These are phyloP conservation scores for Cudoniella acicularis DNA, from an alignment of 495 filamentous ascomycete genomes.

Conservation along the genomic window DNA sequence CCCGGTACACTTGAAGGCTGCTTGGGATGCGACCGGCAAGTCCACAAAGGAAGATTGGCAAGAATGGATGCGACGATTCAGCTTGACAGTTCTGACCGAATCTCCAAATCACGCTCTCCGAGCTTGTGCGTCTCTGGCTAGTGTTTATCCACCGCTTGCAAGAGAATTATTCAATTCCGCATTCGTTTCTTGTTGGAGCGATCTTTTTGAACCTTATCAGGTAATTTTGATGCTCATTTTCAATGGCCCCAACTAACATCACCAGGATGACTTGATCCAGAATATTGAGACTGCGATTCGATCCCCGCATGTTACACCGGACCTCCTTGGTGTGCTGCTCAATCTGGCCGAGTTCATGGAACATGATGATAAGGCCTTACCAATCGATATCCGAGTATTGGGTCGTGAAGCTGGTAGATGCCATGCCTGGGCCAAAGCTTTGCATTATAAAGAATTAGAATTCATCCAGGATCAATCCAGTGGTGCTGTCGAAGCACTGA, in stretches of 20 bases:
- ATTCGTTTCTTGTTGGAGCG: constrained; percentile 98
- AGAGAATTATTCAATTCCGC: constrained; percentile 95
- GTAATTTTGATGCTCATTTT: constrained; percentile 16
- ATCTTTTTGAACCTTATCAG: constrained; percentile 86
- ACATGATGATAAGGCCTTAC: constrained; percentile 95
- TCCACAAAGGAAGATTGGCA: constrained; percentile 98
- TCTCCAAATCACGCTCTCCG: constrained; percentile 91
- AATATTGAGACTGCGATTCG: constrained; percentile 94
- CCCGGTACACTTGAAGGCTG: constrained; percentile 92
- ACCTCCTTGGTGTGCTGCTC: constrained; percentile 88
- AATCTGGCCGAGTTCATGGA: constrained; percentile 99
- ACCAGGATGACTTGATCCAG: constrained; percentile 77
- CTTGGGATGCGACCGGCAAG: constrained; percentile 94
- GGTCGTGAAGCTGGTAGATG: constrained; percentile 92
- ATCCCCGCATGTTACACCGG: constrained; percentile 88
- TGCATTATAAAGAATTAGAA: constrained; percentile 98
- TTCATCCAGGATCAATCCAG: constrained; percentile 96
- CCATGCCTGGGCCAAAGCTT: constrained; percentile 94
- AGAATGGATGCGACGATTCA: constrained; percentile 96
- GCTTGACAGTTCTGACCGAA: constrained; percentile 90
- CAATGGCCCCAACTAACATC: neutral
- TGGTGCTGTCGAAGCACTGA: constrained; percentile 92
- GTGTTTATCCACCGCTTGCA: constrained; percentile 87
- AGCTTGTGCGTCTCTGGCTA: constrained; percentile 87
- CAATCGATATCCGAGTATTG: constrained; percentile 90